Evolutionary conservation across 2,329 filamentous ascomycete genomes (phyloP), one percentile per base, ranked within the genome.

Genomic region (Fusarium equiseti): DNA sequence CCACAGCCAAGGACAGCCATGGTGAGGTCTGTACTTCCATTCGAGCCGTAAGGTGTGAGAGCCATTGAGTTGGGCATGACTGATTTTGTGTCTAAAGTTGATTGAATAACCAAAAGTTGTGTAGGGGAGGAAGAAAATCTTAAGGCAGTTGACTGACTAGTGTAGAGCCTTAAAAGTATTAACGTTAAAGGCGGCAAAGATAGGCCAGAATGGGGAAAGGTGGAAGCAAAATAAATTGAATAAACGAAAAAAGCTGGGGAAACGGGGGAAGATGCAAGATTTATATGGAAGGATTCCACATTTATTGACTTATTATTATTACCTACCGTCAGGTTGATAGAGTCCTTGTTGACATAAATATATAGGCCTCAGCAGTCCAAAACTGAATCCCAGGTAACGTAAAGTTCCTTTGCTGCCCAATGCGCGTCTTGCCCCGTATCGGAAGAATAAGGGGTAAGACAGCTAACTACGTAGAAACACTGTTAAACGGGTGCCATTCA

Each of bases 1-100:
- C 92, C 93, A 80, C 92, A 96, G 75, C 94, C 94, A 63, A 97
- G 86, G 68, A 96, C 89, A 67, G 93, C 89, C 83, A 97, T 86
- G 71, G 92, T 95, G 71, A 94, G 86, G 73, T 85, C 84, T 31
- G 78, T 75, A 46, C 76, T 73, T 59, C 73, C 75, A 68, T 59
- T 66, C 51, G 79, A 77, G 75, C 79, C 78, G 61, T 81, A 81
- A 61, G 81, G 75, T 43, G 72, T 75, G 64, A 76, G 74, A 65
- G 75, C 76, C 66, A 79, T 73, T 54, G 69, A 70, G 57, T 70
- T 72, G 45, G 69, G 69, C 73, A 77, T 78, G 43, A 59, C 75
- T 68, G 68, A 59, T 63, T 61, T 55, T 59, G 58, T 59, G 48
- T 55, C 54, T 24, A 50, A 72, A 59, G 58, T 31, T 45, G 61